A percentile compares a stretch with the other conserved stretches of the same genome.
phyloP scores from a whole-genome alignment of 257 asterid species.

The Primulina eburnea region DNA sequence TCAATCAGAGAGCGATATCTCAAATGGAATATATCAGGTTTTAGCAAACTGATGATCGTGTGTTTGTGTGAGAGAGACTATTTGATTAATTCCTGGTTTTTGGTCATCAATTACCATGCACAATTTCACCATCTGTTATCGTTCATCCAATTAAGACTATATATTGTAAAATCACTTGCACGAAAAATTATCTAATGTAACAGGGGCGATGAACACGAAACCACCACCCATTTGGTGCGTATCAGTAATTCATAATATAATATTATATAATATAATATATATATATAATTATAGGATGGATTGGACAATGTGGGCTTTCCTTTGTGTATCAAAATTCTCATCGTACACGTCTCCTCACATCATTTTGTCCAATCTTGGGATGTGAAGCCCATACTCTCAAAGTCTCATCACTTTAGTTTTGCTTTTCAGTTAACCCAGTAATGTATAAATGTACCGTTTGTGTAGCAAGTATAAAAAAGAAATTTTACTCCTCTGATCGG shows the following conservation, averaged over 20 bases:
- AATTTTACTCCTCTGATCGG: too few species aligned
- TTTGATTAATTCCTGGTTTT: slow-evolving; percentile 12
- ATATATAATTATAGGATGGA: not conserved
- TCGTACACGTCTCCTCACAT: slow-evolving; percentile 54
- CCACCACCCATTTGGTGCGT: not conserved
- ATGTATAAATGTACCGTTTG: not conserved
- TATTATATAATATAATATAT: too few species aligned
- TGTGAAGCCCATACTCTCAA: slow-evolving; percentile 44
- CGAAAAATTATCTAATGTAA: too few species aligned
- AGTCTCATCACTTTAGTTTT: too few species aligned
- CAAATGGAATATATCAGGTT: slow-evolving; percentile 27
- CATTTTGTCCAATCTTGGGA: slow-evolving; percentile 26
- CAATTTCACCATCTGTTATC: not conserved
- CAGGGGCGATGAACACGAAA: too few species aligned
- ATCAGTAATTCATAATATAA: not conserved
- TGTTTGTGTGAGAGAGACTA: not conserved
- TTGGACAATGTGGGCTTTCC: slow-evolving; percentile 1
- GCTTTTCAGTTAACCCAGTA: not conserved
- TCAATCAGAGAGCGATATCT: slow-evolving; percentile 25
- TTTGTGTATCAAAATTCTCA: slow-evolving; percentile 19
- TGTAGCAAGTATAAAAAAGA: not conserved
- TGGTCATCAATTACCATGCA: too few species aligned
- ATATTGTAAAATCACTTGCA: too few species aligned
- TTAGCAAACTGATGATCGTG: slow-evolving; percentile 18
- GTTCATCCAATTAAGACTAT: not conserved